Evolutionary conservation across 1,139 yeast genomes (phyloP).

Genomic region (Kluyveromyces sp.): DNA sequence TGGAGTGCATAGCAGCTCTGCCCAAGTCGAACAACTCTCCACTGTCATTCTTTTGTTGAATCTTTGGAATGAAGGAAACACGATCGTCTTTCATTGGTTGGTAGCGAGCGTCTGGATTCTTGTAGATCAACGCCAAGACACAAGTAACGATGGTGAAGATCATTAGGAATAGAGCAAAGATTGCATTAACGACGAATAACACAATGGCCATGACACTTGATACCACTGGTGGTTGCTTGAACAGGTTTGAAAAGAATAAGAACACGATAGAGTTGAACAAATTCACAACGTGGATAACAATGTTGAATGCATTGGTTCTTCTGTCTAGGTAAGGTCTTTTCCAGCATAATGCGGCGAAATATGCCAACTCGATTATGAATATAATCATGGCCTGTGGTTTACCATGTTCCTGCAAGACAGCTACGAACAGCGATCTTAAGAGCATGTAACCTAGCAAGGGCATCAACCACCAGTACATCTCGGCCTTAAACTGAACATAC

Average conservation of each 20-base stretch:
- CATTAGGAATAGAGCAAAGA: slow-evolving; percentile 73
- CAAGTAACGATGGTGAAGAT: slow-evolving; percentile 85
- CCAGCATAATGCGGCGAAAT: slow-evolving; percentile 57
- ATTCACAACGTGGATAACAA: slow-evolving; percentile 72
- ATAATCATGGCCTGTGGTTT: slow-evolving; percentile 73
- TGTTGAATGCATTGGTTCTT: slow-evolving; percentile 86
- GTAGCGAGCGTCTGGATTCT: slow-evolving; percentile 92
- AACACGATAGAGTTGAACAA: slow-evolving; percentile 79
- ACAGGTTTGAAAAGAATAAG: slow-evolving; percentile 79
- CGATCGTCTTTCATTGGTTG: slow-evolving; percentile 97
- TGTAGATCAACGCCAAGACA: slow-evolving; percentile 71
- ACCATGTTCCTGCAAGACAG: slow-evolving; percentile 74
- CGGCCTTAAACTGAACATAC: slow-evolving; percentile 86
- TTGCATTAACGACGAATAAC: slow-evolving; percentile 85
- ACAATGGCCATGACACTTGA: slow-evolving; percentile 89
- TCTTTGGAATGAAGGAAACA: slow-evolving; percentile 70
- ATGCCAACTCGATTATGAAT: slow-evolving; percentile 65
- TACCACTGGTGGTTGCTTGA: slow-evolving; percentile 78
- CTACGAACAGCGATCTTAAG: slow-evolving; percentile 75
- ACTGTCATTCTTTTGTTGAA: slow-evolving; percentile 39
- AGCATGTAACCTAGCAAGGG: slow-evolving; percentile 60
- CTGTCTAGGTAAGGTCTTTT: slow-evolving; percentile 90
- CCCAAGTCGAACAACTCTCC: slow-evolving; percentile 77
- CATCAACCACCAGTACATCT: slow-evolving; percentile 73
- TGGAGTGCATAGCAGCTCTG: slow-evolving; percentile 79